phyloP scores from a whole-genome alignment of 2,329 filamentous ascomycete species.

The Macroventuria anomochaeta region DNA sequence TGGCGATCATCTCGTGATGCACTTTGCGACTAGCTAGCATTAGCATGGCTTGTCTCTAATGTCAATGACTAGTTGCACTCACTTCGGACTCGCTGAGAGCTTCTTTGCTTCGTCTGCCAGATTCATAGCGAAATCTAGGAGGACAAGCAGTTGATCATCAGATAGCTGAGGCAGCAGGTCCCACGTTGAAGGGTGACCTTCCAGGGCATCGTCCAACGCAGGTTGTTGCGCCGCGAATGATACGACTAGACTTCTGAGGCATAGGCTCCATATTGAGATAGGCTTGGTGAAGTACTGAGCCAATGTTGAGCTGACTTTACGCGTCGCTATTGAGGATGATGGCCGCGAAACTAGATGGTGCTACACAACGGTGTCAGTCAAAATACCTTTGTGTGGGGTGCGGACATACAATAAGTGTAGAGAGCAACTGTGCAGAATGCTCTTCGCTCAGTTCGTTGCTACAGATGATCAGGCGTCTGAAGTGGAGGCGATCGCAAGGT shows the following conservation, averaged over 20 bases:
- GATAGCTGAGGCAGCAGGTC: slow-evolving; percentile 57
- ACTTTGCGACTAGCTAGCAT: slow-evolving; percentile 48
- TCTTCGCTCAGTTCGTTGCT: slow-evolving; percentile 42
- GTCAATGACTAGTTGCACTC: background rate
- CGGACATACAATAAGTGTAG: slow-evolving; percentile 43
- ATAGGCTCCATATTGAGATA: slow-evolving; percentile 69
- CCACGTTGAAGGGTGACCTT: slow-evolving; percentile 52
- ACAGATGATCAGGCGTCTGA: slow-evolving; percentile 12
- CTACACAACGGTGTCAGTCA: slow-evolving; percentile 24
- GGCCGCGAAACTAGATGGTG: slow-evolving; percentile 42
- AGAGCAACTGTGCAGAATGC: slow-evolving; percentile 45
- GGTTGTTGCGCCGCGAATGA: slow-evolving; percentile 61
- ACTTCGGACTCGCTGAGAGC: slow-evolving; percentile 66
- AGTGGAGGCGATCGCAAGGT: background rate
- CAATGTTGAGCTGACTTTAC: slow-evolving; percentile 79
- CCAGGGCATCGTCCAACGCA: slow-evolving; percentile 58
- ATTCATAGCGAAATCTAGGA: slow-evolving; percentile 69
- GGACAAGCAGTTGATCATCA: slow-evolving; percentile 60
- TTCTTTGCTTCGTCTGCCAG: slow-evolving; percentile 73
- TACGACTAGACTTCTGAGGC: slow-evolving; percentile 67
- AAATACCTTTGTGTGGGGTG: background rate
- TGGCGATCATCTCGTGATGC: slow-evolving; percentile 60
- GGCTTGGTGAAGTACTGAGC: slow-evolving; percentile 78
- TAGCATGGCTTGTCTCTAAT: slow-evolving; percentile 1
- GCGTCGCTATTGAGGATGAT: slow-evolving; percentile 66